These are phyloP conservation scores for Trichosporon ovoides DNA, from an alignment of 1,284 basidiomycete genomes.

Conservation along the genomic window DNA sequence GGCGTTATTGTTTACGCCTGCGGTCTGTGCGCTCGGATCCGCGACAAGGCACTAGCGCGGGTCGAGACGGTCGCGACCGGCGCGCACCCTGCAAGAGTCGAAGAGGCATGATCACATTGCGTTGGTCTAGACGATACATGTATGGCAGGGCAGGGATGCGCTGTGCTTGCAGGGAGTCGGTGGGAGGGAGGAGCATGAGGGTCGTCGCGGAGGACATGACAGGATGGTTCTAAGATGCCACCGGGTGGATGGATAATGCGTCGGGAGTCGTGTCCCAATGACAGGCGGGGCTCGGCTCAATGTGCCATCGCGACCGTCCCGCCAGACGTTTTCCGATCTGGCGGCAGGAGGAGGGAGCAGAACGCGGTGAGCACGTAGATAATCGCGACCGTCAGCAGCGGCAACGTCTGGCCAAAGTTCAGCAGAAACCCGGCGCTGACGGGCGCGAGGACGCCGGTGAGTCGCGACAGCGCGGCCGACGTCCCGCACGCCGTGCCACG, in stretches of 20 bases:
- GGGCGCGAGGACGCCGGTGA: slow-evolving; percentile 89
- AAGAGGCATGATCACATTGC: slow-evolving; percentile 3
- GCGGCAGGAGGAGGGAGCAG: slow-evolving; percentile 60
- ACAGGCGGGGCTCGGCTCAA: background rate
- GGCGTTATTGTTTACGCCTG: background rate
- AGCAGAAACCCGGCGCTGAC: slow-evolving; percentile 77
- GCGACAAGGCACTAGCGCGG: background rate
- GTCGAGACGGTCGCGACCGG: too few species aligned
- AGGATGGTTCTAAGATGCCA: background rate
- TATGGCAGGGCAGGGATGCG: background rate
- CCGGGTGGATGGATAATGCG: background rate
- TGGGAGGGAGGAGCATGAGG: too few species aligned
- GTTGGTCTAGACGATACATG: slow-evolving; percentile 2
- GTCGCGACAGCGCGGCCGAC: slow-evolving; percentile 78
- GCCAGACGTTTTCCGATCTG: background rate
- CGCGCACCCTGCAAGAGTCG: background rate
- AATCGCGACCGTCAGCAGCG: slow-evolving; percentile 69
- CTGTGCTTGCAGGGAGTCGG: too few species aligned
- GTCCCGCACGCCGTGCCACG: slow-evolving; percentile 88
- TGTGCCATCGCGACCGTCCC: background rate
- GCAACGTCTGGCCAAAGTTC: slow-evolving; percentile 64
- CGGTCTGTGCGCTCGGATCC: background rate
- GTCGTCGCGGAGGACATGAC: background rate
- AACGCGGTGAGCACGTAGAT: slow-evolving; percentile 65
- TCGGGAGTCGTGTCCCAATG: too few species aligned